Conservation (phyloP, 106 monocot species). For the Apostasia shenzhenica region DNA sequence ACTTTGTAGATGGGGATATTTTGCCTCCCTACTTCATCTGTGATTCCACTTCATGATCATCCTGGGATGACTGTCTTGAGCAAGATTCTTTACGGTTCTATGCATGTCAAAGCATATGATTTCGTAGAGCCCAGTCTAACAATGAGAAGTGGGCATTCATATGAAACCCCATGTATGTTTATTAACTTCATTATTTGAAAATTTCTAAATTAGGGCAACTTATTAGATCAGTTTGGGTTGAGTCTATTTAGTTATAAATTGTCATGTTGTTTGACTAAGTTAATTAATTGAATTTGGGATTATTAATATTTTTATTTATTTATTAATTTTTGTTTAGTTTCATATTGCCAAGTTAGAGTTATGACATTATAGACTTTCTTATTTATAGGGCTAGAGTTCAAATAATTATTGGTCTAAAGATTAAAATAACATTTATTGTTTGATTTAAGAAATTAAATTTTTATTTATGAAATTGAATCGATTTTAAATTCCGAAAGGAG, state of each 20-base stretch:
- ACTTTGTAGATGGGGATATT: slow-evolving; percentile 35
- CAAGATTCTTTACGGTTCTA: slow-evolving; percentile 92
- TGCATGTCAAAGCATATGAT: slow-evolving; percentile 98
- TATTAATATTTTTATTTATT: too few species aligned
- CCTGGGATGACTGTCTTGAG: slow-evolving; percentile 96
- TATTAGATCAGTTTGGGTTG: not conserved
- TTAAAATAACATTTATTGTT: too few species aligned
- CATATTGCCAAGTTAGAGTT: too few species aligned
- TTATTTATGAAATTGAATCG: too few species aligned
- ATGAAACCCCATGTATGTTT: slow-evolving; percentile 31
- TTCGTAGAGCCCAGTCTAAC: slow-evolving; percentile 65
- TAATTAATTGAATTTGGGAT: too few species aligned
- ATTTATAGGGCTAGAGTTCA: too few species aligned
- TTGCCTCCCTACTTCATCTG: slow-evolving; percentile 88
- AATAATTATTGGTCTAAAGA: too few species aligned
- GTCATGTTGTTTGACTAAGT: not conserved
- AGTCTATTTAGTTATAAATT: not conserved
- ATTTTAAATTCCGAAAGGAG: too few species aligned
- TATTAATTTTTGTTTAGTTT: too few species aligned
- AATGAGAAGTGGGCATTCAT: slow-evolving; percentile 21
- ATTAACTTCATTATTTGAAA: not conserved
- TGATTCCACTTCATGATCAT: slow-evolving; percentile 98
- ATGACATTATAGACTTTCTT: too few species aligned
- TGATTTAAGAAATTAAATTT: too few species aligned
- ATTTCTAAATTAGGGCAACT: not conserved